Conservation (phyloP, 345 rosid species). For the Hibiscus syriacus region DNA sequence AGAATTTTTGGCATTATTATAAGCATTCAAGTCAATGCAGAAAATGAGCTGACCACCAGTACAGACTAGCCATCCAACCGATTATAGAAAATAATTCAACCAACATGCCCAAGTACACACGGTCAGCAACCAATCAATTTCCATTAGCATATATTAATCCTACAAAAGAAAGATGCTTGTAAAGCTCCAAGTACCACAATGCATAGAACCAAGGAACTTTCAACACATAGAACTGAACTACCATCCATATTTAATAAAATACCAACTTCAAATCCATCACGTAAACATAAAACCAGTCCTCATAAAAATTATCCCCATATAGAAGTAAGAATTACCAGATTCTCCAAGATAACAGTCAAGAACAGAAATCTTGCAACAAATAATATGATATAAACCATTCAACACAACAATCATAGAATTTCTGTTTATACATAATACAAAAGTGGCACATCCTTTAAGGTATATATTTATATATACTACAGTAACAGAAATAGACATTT, state of each 20-base stretch:
- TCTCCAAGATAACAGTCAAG: conserved; percentile 19
- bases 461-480: conserved; percentile 19
- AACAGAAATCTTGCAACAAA: conserved; percentile 16
- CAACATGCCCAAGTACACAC: conserved; percentile 1
- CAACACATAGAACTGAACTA: neutral
- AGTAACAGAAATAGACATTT: conserved; percentile 32
- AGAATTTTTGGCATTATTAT: neutral
- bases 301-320: conserved; percentile 17
- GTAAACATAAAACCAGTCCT: conserved; percentile 9
- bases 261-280: conserved; percentile 35
- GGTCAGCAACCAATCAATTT: conserved; percentile 1
- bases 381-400: conserved; percentile 21
- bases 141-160: conserved; percentile 13
- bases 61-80: neutral
- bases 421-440: conserved; percentile 38
- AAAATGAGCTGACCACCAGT: neutral
- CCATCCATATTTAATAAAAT: conserved; percentile 21
- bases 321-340: neutral
- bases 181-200: conserved; percentile 4
- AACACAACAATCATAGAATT: conserved; percentile 15
- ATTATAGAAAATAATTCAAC: conserved; percentile 8
- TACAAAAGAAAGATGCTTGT: neutral
- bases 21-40: neutral
- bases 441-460: conserved; percentile 26
- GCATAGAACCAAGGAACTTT: conserved; percentile 7